Evolutionary conservation across 106 monocot genomes (phyloP), one percentile per base, ranked within the genome.

Genomic region (Dendrobium officinale): DNA sequence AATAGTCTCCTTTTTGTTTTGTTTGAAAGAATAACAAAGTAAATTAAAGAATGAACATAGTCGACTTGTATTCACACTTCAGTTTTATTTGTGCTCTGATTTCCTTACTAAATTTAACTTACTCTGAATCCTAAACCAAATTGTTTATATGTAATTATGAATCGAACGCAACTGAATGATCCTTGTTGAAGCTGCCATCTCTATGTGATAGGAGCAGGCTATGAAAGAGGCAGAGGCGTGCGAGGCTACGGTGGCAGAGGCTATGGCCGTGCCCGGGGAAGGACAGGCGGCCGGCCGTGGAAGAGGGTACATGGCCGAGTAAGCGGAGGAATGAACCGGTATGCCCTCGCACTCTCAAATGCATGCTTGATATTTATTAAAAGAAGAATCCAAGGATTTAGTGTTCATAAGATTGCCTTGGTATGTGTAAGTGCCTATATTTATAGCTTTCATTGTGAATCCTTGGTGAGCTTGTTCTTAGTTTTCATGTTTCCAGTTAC

Each of bases 231-330:
- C 64, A 0, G 64, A 66, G 64, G 64, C 64, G 87, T 87, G 80
- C 78, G 67, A 59, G 95, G 89, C 72, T 88, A 88, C 81, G 82
- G 87, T 73, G 89, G 89, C 41, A 81, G 95, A 82, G 95, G 91
- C 41, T 89, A 89, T 82, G 81, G 59, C 20, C 92, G 93, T 70
- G 95, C 78, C 1, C 77, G 95, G 75, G 93, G 92, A 41, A 85
- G 92, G 84, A 88, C 88, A 77, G 90, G 86, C 22, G 81, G 79
- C n/a, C n/a, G n/a, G n/a, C 31, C 84, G 92, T 66, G 92, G 90
- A 9, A 85, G 90, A 73, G 89, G 83, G 22, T 86, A 82, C 66
- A 75, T 26, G 64, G 22, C 13, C 13, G 51, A 66, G 26, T 66
- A 66, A 66, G 64, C 6, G 64, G 64, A 24, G 64, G 64, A 24